Base-by-base conservation (phyloP, 2,329 filamentous ascomycete species). In the Hypomyces rosellus region DNA sequence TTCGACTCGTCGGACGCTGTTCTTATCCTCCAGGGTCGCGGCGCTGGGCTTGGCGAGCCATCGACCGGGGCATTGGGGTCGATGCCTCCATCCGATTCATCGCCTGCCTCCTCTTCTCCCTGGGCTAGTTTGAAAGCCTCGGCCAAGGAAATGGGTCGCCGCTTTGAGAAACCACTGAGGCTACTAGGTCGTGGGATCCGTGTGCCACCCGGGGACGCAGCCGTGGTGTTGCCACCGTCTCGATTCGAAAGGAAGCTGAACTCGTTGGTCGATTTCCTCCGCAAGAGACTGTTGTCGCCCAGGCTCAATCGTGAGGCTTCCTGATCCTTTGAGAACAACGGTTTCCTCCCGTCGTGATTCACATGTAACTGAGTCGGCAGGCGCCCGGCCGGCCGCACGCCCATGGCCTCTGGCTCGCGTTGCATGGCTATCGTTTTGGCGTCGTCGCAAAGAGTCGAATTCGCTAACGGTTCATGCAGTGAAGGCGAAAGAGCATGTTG, bases 21-120 rank as follows among this genome's bases (percentile, higher is more conserved):
- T 34, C 61, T 63, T 15, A 63, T 59, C 12, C 71, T 69, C 69
- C 73, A 74, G 7, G 66, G 59, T 33, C 76, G 65, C 2, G 76
- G 76, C 1, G 76, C 76, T 1, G 76, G 76, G 49, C 76, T 79
- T 1, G 76, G 76, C 2, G 75, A 78, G 15, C 69, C 75, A 52
- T 73, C 70, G n/a, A 61, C 58, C 52, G 25, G 62, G 55, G 51
- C 49, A n/a, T 54, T 55, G n/a, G 53, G 49, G 14, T 60, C 55
- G 25, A 57, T 62, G 59, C 54, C 37, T 61, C 61, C 16, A 36
- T 56, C 57, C 11, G 57, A 55, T 44, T 54, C 58, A 33, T 58
- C 57, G 5, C 51, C 41, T 2, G 48, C 51, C 22, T 60, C 60
- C 34, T 58, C 61, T 46, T 68, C 67, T 34, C 58, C 57, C 34